A percentile compares a stretch with the other conserved stretches of the same genome.
Conservation (phyloP, 257 asterid genomes). For the Solanum arcanum region DNA sequence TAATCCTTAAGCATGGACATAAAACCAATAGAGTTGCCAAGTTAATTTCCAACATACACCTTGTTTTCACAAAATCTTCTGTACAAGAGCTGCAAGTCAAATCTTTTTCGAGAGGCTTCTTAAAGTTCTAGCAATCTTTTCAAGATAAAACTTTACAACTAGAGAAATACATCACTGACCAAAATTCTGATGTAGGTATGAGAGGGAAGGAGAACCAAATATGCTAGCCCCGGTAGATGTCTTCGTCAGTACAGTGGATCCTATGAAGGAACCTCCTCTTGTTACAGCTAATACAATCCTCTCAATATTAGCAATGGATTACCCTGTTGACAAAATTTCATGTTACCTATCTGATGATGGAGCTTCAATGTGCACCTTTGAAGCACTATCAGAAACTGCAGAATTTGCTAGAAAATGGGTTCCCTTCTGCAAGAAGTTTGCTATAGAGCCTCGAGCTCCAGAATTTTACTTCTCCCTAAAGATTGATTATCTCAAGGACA, state of each 20-base stretch:
- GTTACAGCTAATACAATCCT: conserved; percentile 87
- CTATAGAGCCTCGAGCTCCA: conserved; percentile 95
- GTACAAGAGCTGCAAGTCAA: not conserved
- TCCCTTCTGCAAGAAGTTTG: conserved; percentile 84
- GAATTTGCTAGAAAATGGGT: conserved; percentile 92
- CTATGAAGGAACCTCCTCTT: conserved; percentile 94
- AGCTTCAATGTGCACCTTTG: conserved; percentile 94
- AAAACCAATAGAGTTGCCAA: not conserved
- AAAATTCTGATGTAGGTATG: conserved; percentile 46
- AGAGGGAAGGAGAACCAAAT: conserved; percentile 89
- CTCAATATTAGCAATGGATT: conserved; percentile 88
- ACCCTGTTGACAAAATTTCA: conserved; percentile 82
- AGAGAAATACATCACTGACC: not conserved
- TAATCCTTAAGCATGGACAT: not conserved
- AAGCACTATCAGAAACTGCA: conserved; percentile 89
- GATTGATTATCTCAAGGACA: conserved; percentile 86
- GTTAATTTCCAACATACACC: not conserved
- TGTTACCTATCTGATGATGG: conserved; percentile 97
- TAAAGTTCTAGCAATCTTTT: not conserved
- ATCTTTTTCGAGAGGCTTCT: not conserved
- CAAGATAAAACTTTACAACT: not conserved
- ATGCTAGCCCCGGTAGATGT: conserved; percentile 80
- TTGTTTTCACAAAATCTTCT: not conserved
- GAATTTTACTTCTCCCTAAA: conserved; percentile 85
- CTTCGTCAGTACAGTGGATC: conserved; percentile 90